A percentile compares a stretch with the other conserved stretches of the same genome.
Evolutionary conservation across 1,284 basidiomycete species (phyloP).

Genomic region (Pseudozyma hubeiensis): DNA sequence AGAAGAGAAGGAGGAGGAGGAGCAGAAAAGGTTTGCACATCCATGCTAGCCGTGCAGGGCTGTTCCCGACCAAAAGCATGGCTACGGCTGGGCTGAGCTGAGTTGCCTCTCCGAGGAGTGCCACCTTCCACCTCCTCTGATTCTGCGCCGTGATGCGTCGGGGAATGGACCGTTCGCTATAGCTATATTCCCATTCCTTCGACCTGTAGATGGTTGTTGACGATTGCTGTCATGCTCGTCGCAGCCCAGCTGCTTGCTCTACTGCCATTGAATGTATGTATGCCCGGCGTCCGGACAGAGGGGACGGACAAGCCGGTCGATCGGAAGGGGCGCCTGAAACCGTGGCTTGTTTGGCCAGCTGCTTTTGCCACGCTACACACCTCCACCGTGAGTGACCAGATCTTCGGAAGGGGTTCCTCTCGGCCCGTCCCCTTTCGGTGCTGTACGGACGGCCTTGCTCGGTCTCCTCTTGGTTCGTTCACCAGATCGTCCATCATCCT

Average conservation of each 20-base stretch:
- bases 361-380: conserved; percentile 5
- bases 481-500: background rate
- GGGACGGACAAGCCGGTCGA: too few species aligned
- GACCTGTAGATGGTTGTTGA: too few species aligned
- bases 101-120: background rate
- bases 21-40: background rate
- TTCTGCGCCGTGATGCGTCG: too few species aligned
- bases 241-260: too few species aligned
- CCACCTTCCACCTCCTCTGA: too few species aligned
- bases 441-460: background rate
- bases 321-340: background rate
- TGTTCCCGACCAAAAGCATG: background rate
- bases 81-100: conserved; percentile 1
- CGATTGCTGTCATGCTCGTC: too few species aligned
- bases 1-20: background rate
- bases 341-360: background rate
- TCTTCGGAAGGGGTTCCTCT: conserved; percentile 35
- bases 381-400: conserved; percentile 15
- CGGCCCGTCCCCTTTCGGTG: background rate
- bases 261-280: too few species aligned
- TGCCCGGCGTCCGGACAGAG: too few species aligned
- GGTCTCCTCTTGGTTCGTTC: background rate
- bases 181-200: background rate
- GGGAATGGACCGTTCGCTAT: too few species aligned
- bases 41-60: conserved; percentile 1